A percentile compares a stretch with the other conserved stretches of the same genome.
phyloP scores from a whole-genome alignment of 257 asterid species.

The Nemophila menziesii region DNA sequence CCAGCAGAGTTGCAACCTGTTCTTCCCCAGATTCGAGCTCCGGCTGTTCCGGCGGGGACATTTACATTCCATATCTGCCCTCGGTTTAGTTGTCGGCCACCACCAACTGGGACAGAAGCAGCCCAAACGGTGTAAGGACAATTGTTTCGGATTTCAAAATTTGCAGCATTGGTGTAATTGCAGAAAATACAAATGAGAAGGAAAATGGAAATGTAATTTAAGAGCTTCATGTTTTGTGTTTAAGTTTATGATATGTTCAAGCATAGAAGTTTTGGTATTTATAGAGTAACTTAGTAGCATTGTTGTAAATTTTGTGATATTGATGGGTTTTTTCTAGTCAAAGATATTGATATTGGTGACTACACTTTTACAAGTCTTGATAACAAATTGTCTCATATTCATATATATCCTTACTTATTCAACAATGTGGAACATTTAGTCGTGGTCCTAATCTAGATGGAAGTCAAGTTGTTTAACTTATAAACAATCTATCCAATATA shows the following conservation, averaged over 20 bases:
- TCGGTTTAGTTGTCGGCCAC: constrained; percentile 7
- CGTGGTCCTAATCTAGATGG: too few species aligned
- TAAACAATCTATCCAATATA: too few species aligned
- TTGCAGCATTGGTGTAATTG: constrained; percentile 12
- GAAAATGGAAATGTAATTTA: constrained; percentile 4
- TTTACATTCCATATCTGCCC: constrained; percentile 20
- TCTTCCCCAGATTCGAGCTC: constrained; percentile 29
- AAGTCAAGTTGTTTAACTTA: too few species aligned
- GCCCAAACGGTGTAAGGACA: constrained; percentile 32
- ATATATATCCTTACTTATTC: too few species aligned
- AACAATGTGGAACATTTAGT: too few species aligned
- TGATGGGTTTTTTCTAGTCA: too few species aligned
- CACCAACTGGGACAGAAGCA: constrained; percentile 22
- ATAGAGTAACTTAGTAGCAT: neutral
- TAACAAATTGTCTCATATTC: too few species aligned
- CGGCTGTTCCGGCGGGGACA: constrained; percentile 3
- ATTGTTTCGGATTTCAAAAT: constrained; percentile 15
- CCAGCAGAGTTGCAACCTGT: constrained; percentile 19
- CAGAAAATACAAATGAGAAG: constrained; percentile 5
- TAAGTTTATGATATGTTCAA: neutral
- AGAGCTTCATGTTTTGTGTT: neutral
- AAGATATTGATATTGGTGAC: too few species aligned
- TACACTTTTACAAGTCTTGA: too few species aligned
- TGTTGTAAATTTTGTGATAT: too few species aligned
- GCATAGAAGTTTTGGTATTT: neutral